Evolutionary conservation across 2,329 filamentous ascomycete species (phyloP), one percentile per base, ranked within the genome.

Genomic region (Talaromyces sp.): DNA sequence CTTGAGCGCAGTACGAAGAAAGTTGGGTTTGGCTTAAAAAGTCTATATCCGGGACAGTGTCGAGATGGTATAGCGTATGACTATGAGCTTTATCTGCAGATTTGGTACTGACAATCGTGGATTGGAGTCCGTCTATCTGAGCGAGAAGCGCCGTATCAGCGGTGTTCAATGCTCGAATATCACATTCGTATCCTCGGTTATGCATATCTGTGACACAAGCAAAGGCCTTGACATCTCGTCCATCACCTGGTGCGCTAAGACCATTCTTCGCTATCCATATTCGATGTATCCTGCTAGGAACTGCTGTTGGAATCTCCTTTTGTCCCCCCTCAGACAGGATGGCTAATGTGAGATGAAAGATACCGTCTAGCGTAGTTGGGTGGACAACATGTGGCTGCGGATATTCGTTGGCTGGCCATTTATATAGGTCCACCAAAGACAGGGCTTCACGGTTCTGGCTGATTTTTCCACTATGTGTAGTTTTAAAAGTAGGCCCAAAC

Each of bases 401-500:
- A 21, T 35, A 52, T 19, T 60, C 29, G 3, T 51, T 31, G 14
- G 29, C 8, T 2, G 43, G 41, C 31, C 35, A 62, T 62, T 57
- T 66, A 63, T n/a, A 69, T 54, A 24, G 63, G 58, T 12, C 57
- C 63, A 41, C 38, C 10, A 65, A 46, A 4, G 61, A 38, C 11
- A 27, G 48, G 11, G 56, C 61, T 3, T 17, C 21, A 17, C 58
- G 54, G 14, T 68, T 63, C 0, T 61, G 60, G 7, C 61, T 63
- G 59, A 69, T 72, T 5, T 63, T 63, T 2, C 63, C 65, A 1
- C 64, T 62, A 21, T 71, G 21, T 17, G 35, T 12, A 3, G 50
- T 50, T n/a, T 38, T 32, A 5, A 59, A 59, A 1, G 51, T 35
- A n/a, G 38, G 27, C 3, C 58, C 58, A 41, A 56, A 72, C 3